These are phyloP conservation scores for Colletotrichum cereale DNA, from an alignment of 2,329 filamentous ascomycete genomes.

Conservation along the genomic window DNA sequence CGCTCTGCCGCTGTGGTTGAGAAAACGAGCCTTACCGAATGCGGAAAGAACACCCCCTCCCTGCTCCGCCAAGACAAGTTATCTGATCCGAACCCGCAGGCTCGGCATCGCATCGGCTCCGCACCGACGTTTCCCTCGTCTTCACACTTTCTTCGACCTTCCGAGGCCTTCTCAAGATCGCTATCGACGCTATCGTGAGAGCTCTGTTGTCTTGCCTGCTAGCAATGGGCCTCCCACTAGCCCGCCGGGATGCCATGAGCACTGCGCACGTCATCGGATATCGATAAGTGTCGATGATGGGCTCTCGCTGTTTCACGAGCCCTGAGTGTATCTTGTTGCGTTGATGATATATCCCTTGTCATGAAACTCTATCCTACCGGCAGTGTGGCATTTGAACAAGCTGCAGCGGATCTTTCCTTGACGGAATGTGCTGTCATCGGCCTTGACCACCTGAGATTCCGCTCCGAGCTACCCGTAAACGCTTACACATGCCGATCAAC, in stretches of 20 bases:
- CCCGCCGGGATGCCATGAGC: not conserved
- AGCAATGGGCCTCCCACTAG: not conserved
- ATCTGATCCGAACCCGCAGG: conserved; percentile 41
- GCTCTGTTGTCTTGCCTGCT: conserved; percentile 4
- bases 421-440: conserved; percentile 13
- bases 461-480: conserved; percentile 6
- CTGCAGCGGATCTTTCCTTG: conserved; percentile 11
- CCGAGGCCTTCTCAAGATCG: not conserved
- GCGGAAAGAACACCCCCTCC: conserved; percentile 19
- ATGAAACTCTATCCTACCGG: not conserved
- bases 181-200: conserved; percentile 6
- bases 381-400: not conserved
- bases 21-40: conserved; percentile 2
- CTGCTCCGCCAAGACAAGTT: conserved; percentile 39
- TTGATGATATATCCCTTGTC: no score
- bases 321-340: not conserved
- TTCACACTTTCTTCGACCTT: conserved; percentile 4
- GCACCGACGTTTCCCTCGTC: conserved; percentile 8
- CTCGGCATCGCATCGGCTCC: conserved; percentile 34
- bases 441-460: not conserved
- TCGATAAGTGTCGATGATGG: conserved; percentile 1
- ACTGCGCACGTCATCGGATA: conserved; percentile 9
- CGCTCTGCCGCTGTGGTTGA: not conserved
- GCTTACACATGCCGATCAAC: not conserved
- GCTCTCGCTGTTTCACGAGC: conserved; percentile 10